phyloP scores from a whole-genome alignment of 2,329 filamentous ascomycete genomes.

The Aschersonia sp. region DNA sequence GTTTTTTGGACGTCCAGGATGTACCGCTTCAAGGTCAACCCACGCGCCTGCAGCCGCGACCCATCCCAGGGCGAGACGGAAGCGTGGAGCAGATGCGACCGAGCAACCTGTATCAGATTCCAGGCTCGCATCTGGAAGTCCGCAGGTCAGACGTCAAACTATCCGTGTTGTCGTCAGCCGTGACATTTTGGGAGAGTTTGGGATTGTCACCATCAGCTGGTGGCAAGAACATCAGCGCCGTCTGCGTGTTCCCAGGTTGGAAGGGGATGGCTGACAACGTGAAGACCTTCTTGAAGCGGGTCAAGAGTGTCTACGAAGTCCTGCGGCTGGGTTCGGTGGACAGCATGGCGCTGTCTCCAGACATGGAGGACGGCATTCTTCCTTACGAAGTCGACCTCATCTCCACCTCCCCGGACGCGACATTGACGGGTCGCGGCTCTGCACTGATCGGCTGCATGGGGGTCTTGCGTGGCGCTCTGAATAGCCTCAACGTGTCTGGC shows the following conservation, averaged over 20 bases:
- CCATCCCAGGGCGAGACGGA: conserved; percentile 24
- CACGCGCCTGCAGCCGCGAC: conserved; percentile 35
- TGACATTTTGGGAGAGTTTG: conserved; percentile 71
- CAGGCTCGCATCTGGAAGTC: conserved; percentile 57
- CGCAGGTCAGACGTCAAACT: conserved; percentile 54
- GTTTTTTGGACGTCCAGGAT: conserved; percentile 42
- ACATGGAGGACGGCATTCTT: conserved; percentile 29
- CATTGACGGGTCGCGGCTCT: conserved; percentile 27
- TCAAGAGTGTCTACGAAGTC: conserved; percentile 59
- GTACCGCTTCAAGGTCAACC: conserved; percentile 37
- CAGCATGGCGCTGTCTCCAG: conserved; percentile 26
- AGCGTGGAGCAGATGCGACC: conserved; percentile 31
- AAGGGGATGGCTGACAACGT: conserved; percentile 48
- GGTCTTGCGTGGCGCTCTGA: conserved; percentile 30
- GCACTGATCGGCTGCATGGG: conserved; percentile 33
- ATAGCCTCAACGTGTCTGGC: conserved; percentile 24
- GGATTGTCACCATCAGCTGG: conserved; percentile 60
- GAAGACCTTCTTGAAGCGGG: conserved; percentile 49
- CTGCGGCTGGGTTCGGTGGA: conserved; percentile 57
- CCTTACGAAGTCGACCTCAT: conserved; percentile 34
- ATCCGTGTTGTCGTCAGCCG: conserved; percentile 59
- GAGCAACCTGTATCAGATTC: conserved; percentile 45
- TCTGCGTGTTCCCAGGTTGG: conserved; percentile 57
- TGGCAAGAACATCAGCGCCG: conserved; percentile 53
- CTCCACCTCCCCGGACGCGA: conserved; percentile 23